phyloP scores from a whole-genome alignment of 179 eudicot genomes.

The Silene vulgaris region DNA sequence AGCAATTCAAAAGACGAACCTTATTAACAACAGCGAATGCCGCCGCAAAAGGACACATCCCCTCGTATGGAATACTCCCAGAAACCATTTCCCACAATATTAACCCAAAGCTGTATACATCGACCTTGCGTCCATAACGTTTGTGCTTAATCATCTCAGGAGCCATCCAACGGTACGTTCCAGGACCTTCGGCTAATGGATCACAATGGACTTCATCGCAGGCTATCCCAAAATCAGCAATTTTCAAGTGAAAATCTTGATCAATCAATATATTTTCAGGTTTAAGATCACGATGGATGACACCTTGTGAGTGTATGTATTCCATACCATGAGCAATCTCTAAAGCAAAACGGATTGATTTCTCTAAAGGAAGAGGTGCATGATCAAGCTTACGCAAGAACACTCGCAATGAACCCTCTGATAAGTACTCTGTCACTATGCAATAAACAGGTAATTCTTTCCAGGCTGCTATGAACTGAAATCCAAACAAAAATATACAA shows the following conservation, averaged over 20 bases:
- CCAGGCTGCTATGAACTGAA: constrained; percentile 77
- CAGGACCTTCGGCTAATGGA: constrained; percentile 68
- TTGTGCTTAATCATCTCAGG: constrained; percentile 81
- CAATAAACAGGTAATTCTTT: constrained; percentile 72
- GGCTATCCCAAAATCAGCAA: constrained; percentile 86
- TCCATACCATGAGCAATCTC: constrained; percentile 86
- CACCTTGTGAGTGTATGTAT: constrained; percentile 69
- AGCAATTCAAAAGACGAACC: constrained; percentile 29
- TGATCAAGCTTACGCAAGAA: constrained; percentile 75
- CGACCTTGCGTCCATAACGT: constrained; percentile 68
- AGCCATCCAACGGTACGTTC: constrained; percentile 98
- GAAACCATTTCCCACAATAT: constrained; percentile 81
- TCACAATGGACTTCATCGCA: constrained; percentile 73
- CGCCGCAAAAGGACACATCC: constrained; percentile 77
- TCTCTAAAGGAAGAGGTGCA: constrained; percentile 45
- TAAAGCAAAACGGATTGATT: constrained; percentile 46
- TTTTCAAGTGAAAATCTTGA: constrained; percentile 54
- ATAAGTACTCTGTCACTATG: constrained; percentile 66
- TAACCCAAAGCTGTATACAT: constrained; percentile 82
- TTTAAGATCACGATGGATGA: constrained; percentile 82
- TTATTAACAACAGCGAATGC: constrained; percentile 85
- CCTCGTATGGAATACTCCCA: constrained; percentile 66
- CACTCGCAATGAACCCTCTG: constrained; percentile 79
- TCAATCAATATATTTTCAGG: constrained; percentile 75
- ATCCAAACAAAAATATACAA: neutral